Conservation (phyloP, 208 protist species). For the Leishmania tropica region DNA sequence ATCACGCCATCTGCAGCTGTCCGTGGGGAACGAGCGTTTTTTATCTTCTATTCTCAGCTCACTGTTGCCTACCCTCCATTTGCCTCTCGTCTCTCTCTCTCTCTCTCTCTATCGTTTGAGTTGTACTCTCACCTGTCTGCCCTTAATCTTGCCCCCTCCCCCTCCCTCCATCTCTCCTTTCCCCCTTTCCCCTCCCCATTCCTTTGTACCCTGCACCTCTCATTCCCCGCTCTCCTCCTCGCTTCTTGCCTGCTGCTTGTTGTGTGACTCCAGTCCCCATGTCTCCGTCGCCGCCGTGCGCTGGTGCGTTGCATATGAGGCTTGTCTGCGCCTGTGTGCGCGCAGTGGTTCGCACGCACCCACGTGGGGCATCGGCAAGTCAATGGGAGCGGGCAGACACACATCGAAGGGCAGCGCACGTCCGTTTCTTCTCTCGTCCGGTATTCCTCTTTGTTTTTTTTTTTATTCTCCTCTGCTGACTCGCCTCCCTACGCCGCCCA, state of each 20-base stretch:
- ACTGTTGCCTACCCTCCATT: not conserved
- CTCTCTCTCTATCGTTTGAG: constrained; percentile 7
- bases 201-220: not conserved
- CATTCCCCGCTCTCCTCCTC: not conserved
- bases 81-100: constrained; percentile 1
- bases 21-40: too few relatives aligned
- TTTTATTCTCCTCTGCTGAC: too few relatives aligned
- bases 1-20: too few relatives aligned
- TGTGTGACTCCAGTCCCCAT: not conserved
- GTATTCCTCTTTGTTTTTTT: not conserved
- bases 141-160: not conserved
- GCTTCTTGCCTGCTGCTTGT: not conserved
- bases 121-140: not conserved
- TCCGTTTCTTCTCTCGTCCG: not conserved
- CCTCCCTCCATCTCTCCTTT: constrained; percentile 1
- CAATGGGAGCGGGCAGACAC: not conserved
- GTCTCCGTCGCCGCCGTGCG: not conserved
- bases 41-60: not conserved
- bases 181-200: not conserved
- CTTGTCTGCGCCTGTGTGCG: not conserved
- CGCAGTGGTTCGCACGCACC: not conserved
- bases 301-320: not conserved
- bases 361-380: not conserved
- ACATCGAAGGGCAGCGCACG: not conserved
- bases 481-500: not conserved